Conservation (phyloP, 139 green algal species). For the Tetraselmis striata region DNA sequence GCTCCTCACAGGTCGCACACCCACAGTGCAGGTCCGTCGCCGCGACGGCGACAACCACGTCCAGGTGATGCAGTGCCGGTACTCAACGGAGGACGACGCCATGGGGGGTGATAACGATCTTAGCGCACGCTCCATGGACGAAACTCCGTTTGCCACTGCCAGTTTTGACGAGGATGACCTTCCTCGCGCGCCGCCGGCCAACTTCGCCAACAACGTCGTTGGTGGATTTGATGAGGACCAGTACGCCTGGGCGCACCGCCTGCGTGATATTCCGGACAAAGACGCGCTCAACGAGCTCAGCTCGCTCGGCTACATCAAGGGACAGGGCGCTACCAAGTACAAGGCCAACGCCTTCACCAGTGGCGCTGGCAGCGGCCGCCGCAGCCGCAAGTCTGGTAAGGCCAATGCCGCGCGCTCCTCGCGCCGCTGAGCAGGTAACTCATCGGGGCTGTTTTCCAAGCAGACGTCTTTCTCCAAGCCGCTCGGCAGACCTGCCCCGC, state of each 20-base stretch:
- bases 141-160: not conserved
- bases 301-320: conserved; percentile 2
- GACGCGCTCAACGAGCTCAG: conserved; percentile 14
- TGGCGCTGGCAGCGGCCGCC: not conserved
- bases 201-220: conserved; percentile 15
- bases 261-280: conserved; percentile 47
- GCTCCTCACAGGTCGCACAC: conserved; percentile 62
- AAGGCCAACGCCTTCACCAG: not conserved
- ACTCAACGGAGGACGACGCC: conserved; percentile 26
- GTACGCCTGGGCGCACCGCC: conserved; percentile 48
- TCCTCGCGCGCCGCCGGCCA: not conserved
- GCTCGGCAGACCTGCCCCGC: too few relatives aligned
- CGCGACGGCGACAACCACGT: conserved; percentile 23
- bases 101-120: not conserved
- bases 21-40: conserved; percentile 67
- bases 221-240: conserved; percentile 17
- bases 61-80: conserved; percentile 27
- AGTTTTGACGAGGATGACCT: conserved; percentile 7
- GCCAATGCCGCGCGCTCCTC: not conserved
- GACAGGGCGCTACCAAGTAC: not conserved
- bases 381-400: not conserved
- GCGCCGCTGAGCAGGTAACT: not conserved
- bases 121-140: not conserved
- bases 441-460: too few relatives aligned
- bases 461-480: too few relatives aligned